Base-by-base conservation (phyloP, 2,329 filamentous ascomycete genomes). In the Fusarium pininemorale region DNA sequence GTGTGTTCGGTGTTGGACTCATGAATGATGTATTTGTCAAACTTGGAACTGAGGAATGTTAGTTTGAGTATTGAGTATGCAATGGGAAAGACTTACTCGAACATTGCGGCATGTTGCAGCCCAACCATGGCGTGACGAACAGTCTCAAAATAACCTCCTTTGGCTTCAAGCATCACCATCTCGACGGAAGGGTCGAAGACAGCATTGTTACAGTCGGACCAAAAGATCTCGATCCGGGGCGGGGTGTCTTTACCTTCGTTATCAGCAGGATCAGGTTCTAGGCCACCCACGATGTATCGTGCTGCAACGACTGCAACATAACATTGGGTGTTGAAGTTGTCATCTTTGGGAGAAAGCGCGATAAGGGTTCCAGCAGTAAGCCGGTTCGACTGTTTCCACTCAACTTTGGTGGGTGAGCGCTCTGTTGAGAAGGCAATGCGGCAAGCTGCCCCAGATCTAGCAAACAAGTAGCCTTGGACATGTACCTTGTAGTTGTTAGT, bases 111-210 rank as follows among this genome's bases (percentile, higher is more conserved):
- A 85, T 83, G 83, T 63, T 98, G 94, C 4, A 98, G 82, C 0
- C 93, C 92, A 20, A 89, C 84, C 79, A 98, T 86, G 1, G 91
- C 92, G 79, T 97, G 90, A 1, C 93, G 88, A 42, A 90, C 87
- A 0, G 93, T 90, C 80, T 98, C 95, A 72, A 90, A 98, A 79
- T 95, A 97, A 2, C 93, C 91, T 1, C 82, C 81, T 7, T 91
- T 88, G 3, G 92, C 88, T 78, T 98, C 94, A 0, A 98, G 83
- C 93, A 98, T 97, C 16, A 95, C 82, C 80, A 91, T 91, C 75
- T 93, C 90, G 39, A 88, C 81, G 22, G 88, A 87, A 0, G 94
- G 90, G 76, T 98, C 92, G 55, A 97, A 85, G 6, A 87, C 68
- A 0, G 91, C 84, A 30, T 95, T 89, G 6, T 89, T 83, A 1